A percentile compares a stretch with the other conserved stretches of the same genome.
Evolutionary conservation across 2,329 filamentous ascomycete genomes (phyloP).

Genomic region (Neofusicoccum laricinum): DNA sequence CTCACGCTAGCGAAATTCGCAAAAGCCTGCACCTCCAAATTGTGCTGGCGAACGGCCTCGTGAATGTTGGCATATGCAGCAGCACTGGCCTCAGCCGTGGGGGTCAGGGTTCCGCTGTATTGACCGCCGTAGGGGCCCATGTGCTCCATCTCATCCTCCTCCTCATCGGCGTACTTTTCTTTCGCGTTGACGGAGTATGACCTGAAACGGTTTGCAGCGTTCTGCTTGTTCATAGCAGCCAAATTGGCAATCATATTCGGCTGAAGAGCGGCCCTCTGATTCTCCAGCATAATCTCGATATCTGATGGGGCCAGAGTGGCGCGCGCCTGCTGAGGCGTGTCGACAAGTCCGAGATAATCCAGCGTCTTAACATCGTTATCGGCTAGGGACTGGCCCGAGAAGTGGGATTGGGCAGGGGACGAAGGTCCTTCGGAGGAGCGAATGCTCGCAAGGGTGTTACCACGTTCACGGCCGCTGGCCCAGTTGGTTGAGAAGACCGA

Average conservation of each 20-base stretch:
- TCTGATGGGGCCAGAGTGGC: slow-evolving; percentile 67
- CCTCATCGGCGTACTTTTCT: slow-evolving; percentile 91
- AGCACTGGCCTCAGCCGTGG: slow-evolving; percentile 50
- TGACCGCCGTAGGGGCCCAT: slow-evolving; percentile 43
- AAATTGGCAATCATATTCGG: slow-evolving; percentile 56
- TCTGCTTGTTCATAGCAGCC: slow-evolving; percentile 69
- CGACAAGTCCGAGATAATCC: slow-evolving; percentile 91
- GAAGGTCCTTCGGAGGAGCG: slow-evolving; percentile 82
- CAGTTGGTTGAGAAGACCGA: slow-evolving; percentile 86
- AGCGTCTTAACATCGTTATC: slow-evolving; percentile 90
- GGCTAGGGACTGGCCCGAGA: slow-evolving; percentile 77
- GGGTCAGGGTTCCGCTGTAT: slow-evolving; percentile 60
- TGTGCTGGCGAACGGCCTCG: slow-evolving; percentile 82
- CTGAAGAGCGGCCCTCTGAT: slow-evolving; percentile 57
- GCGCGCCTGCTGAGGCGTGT: slow-evolving; percentile 79
- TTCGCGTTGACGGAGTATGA: slow-evolving; percentile 99
- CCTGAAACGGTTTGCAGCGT: slow-evolving; percentile 78
- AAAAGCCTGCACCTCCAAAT: slow-evolving; percentile 88
- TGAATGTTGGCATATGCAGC: slow-evolving; percentile 61
- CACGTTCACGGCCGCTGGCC: slow-evolving; percentile 76
- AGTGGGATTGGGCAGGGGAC: slow-evolving; percentile 84
- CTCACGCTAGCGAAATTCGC: slow-evolving; percentile 74
- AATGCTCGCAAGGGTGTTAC: slow-evolving; percentile 85
- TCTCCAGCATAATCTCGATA: slow-evolving; percentile 49
- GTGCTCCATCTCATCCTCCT: slow-evolving; percentile 65